These are phyloP conservation scores for Aspergillus diversus DNA, from an alignment of 495 filamentous ascomycete species.

Conservation along the genomic window DNA sequence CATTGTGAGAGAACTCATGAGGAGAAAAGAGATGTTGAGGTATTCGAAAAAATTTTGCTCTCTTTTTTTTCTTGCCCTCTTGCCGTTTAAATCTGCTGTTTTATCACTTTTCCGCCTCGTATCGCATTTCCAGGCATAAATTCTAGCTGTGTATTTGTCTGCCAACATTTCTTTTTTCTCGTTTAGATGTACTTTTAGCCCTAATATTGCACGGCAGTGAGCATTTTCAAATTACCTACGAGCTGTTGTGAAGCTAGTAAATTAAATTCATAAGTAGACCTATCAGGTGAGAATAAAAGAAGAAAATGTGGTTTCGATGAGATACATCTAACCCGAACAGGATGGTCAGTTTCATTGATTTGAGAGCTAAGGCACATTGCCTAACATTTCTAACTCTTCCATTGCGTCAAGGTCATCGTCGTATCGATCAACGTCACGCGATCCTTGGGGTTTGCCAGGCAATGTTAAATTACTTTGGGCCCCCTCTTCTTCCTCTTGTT, in stretches of 20 bases:
- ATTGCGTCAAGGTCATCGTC: slow-evolving; percentile 39
- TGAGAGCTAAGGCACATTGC: neutral
- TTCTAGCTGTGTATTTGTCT: neutral
- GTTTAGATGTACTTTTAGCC: slow-evolving; percentile 11
- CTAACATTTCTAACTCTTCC: slow-evolving; percentile 32
- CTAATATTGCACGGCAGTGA: slow-evolving; percentile 4
- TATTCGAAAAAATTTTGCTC: too few relatives aligned
- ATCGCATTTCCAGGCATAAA: too few relatives aligned
- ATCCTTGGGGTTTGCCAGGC: neutral
- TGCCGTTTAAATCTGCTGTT: too few relatives aligned
- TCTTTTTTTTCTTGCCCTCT: too few relatives aligned
- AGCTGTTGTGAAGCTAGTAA: neutral
- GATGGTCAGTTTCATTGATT: neutral
- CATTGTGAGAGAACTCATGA: slow-evolving; percentile 8
- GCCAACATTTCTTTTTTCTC: slow-evolving; percentile 1
- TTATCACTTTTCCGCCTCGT: too few relatives aligned
- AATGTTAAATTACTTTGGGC: neutral
- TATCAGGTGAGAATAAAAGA: too few relatives aligned
- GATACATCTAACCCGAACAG: too few relatives aligned
- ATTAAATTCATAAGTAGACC: neutral
- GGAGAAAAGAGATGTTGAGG: neutral
- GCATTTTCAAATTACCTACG: neutral
- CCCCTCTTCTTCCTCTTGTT: slow-evolving; percentile 30
- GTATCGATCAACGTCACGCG: neutral
- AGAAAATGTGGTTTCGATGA: too few relatives aligned